Base-by-base conservation (phyloP, 495 filamentous ascomycete genomes). In the Aspergillus mulundensis region DNA sequence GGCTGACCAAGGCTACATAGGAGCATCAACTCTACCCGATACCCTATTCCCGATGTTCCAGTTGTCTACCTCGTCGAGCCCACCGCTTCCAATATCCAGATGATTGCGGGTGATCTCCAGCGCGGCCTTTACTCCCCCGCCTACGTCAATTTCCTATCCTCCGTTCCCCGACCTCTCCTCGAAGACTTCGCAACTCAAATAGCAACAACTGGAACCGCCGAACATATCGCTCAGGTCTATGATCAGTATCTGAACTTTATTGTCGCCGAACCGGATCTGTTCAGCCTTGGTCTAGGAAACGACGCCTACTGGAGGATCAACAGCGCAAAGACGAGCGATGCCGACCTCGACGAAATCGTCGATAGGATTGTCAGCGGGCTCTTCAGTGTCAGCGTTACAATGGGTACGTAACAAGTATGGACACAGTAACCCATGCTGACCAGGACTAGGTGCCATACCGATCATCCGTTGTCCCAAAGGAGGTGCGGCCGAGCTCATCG, bases 161-260 rank as follows among this genome's bases (percentile, higher is more conserved):
- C 95, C 30, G 88, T 99, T 58, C 90, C 94, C 1, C 82, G 95
- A 47, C 87, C 91, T 14, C 78, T 99, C 21, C 84, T 99, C 49
- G 95, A 99, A 77, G 93, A 97, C 58, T 97, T 97, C 67, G 95
- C 92, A 7, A 81, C 87, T 16, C 84, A 95, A 66, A 93, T 94
- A 34, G 95, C 90, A 1, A 71, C 87, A 19, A 85, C 88, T 18
- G 88, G 85, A 12, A 94, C 91, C 3, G 83, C 91, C 2, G 93
- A 97, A 61, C 84, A 87, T 58, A 88, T 99, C 50, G 84, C 91
- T 15, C 92, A 96, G 63, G 85, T 99, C 32, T 99, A 87, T 63
- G 95, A 99, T 67, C 95, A 99, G 66, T 97, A 97, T 57, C 81
- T 99, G 38, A 99, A 99, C 66, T 99, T 97, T 67, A 88, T 97